Percentiles rank a stretch among this genome's conserved stretches.
Conservation (phyloP, 176 grass and related monocot species). For the Phoenix dactylifera region DNA sequence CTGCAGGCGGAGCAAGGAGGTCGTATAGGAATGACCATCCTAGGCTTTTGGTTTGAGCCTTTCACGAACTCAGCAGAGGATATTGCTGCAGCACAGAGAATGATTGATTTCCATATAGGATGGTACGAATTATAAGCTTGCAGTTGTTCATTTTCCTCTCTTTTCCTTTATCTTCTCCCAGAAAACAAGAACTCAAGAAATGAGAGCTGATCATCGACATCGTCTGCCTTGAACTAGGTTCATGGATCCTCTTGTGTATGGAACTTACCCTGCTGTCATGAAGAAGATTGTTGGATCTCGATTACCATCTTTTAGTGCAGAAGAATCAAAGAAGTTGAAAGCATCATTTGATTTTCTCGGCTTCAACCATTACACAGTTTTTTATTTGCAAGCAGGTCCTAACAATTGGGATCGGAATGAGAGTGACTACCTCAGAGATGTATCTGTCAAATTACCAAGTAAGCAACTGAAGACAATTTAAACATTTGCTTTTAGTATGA, state of each 20-base stretch:
- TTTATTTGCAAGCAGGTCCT: slow-evolving; percentile 6
- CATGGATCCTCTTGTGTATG: slow-evolving; percentile 55
- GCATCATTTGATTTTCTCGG: slow-evolving; percentile 71
- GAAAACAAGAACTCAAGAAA: too few relatives aligned
- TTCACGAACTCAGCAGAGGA: slow-evolving; percentile 22
- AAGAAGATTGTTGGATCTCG: slow-evolving; percentile 33
- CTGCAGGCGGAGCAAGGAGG: slow-evolving; percentile 50
- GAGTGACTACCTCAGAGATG: slow-evolving; percentile 42
- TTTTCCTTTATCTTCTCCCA: too few relatives aligned
- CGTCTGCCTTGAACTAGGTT: slow-evolving; percentile 32
- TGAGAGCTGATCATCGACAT: too few relatives aligned
- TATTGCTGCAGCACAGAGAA: slow-evolving; percentile 49
- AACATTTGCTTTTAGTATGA: too few relatives aligned
- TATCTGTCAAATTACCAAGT: slow-evolving; percentile 28
- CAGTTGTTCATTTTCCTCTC: too few relatives aligned
- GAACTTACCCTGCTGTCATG: slow-evolving; percentile 63
- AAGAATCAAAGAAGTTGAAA: slow-evolving; percentile 29
- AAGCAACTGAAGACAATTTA: background rate
- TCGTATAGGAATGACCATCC: slow-evolving; percentile 54
- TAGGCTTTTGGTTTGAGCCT: slow-evolving; percentile 64
- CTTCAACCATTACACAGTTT: slow-evolving; percentile 47
- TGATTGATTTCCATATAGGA: slow-evolving; percentile 69
- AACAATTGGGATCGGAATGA: slow-evolving; percentile 2
- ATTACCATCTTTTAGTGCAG: slow-evolving; percentile 29
- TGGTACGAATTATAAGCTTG: slow-evolving; percentile 26